phyloP scores from a whole-genome alignment of 768 basidiomycete species.

The Agaricus subrufescens region DNA sequence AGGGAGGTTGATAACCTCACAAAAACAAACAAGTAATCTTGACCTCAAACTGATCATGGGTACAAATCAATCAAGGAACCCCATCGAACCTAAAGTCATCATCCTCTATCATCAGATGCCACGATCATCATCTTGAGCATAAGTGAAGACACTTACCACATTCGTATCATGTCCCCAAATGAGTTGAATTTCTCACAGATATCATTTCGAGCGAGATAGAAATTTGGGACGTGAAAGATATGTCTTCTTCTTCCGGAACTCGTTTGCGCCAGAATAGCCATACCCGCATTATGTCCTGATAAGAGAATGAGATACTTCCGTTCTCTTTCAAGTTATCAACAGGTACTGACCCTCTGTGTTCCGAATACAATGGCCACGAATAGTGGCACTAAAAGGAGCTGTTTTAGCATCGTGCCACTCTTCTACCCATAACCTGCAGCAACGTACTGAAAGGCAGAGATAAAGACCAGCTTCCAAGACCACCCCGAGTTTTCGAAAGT shows the following conservation, averaged over 20 bases:
- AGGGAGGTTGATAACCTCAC: too few species aligned
- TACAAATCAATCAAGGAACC: too few species aligned
- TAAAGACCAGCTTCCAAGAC: not conserved
- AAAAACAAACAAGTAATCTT: too few species aligned
- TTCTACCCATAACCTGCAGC: not conserved
- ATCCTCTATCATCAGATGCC: not conserved
- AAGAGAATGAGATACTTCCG: not conserved
- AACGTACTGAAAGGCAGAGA: constrained; percentile 6
- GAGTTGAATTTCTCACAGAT: not conserved
- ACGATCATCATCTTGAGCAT: too few species aligned
- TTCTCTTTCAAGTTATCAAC: not conserved
- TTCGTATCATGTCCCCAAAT: not conserved
- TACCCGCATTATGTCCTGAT: constrained; percentile 5
- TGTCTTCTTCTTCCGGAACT: constrained; percentile 1
- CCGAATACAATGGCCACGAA: constrained; percentile 9
- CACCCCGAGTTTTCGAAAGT: not conserved
- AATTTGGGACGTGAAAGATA: not conserved
- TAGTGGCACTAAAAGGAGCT: not conserved
- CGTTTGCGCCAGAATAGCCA: constrained; percentile 9
- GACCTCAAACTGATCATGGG: too few species aligned
- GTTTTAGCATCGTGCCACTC: not conserved
- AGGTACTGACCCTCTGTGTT: not conserved
- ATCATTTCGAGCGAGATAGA: not conserved
- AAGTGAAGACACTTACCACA: too few species aligned
- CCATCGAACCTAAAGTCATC: not conserved